Percentiles rank a stretch among this genome's conserved stretches.
Evolutionary conservation across 805 yeast species (phyloP).

Genomic region (Kazachstania martiniae): DNA sequence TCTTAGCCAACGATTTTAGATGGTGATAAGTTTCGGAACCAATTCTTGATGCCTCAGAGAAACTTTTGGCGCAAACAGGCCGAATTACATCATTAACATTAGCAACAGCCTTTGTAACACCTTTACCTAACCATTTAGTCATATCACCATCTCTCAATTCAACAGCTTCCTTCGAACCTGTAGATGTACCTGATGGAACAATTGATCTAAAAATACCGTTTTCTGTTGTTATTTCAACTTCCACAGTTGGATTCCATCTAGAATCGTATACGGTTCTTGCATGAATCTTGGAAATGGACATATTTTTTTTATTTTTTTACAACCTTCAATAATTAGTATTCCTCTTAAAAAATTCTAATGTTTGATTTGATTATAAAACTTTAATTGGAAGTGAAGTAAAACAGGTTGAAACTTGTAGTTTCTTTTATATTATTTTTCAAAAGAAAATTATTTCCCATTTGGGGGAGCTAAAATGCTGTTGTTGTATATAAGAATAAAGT

Average conservation of each 20-base stretch:
- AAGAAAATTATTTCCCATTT: no score
- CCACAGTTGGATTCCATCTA: conserved; percentile 99
- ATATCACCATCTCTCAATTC: conserved; percentile 98
- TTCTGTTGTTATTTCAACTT: conserved; percentile 90
- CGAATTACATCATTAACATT: conserved; percentile 92
- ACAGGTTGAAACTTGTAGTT: no score
- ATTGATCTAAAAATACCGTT: conserved; percentile 93
- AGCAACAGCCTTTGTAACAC: conserved; percentile 93
- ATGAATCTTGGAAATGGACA: conserved; percentile 80
- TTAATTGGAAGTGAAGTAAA: conserved; percentile 1
- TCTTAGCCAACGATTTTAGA: conserved; percentile 86
- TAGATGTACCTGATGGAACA: conserved; percentile 99
- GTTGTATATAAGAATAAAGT: no score
- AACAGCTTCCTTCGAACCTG: conserved; percentile 97
- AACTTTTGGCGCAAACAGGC: conserved; percentile 81
- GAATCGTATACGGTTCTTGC: conserved; percentile 99
- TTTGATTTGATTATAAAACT: neutral
- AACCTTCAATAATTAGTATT: no score
- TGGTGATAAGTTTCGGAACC: conserved; percentile 98
- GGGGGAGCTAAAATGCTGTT: no score
- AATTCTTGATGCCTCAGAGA: conserved; percentile 92
- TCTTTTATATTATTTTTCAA: no score
- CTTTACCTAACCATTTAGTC: conserved; percentile 97
- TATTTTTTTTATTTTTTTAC: conserved; percentile 29
- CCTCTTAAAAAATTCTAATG: no score